Evolutionary conservation across 2,329 filamentous ascomycete genomes (phyloP).

Genomic region (Colletotrichum sp.): DNA sequence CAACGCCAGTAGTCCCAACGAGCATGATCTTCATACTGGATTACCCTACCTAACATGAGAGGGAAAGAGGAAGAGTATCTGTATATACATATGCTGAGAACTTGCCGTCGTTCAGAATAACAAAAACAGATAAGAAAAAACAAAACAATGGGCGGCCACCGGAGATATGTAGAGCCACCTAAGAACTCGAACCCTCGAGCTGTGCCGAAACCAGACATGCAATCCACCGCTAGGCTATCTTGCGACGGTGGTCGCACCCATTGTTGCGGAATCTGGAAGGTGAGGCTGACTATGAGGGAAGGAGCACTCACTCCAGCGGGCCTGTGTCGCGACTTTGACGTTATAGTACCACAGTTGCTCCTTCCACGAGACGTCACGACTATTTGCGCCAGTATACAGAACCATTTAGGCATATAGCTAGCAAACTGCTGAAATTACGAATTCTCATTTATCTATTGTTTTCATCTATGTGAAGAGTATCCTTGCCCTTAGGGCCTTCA

Average conservation of each 20-base stretch:
- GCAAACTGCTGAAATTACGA: not conserved
- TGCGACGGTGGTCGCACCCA: not conserved
- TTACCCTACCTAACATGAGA: not conserved
- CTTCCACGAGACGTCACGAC: not conserved
- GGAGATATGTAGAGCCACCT: not conserved
- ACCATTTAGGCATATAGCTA: not conserved
- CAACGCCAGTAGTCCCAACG: not conserved
- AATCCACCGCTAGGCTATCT: not conserved
- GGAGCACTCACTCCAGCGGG: not conserved
- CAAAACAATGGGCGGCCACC: not conserved
- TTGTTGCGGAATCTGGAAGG: not conserved
- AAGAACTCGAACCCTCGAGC: not conserved
- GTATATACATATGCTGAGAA: not conserved
- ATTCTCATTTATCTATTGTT: not conserved
- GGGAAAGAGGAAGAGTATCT: not conserved
- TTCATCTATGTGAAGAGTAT: not conserved
- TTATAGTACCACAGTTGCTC: not conserved
- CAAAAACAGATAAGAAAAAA: not conserved
- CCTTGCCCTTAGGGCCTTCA: not conserved
- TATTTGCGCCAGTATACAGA: not conserved
- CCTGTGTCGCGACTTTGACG: not conserved
- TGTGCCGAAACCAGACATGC: not conserved
- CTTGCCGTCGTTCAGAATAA: not conserved
- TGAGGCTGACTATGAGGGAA: not conserved
- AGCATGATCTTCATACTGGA: not conserved